Percentiles rank a stretch among this genome's conserved stretches.
phyloP scores from a whole-genome alignment of 2,329 filamentous ascomycete species.

The Setomelanomma holmii region DNA sequence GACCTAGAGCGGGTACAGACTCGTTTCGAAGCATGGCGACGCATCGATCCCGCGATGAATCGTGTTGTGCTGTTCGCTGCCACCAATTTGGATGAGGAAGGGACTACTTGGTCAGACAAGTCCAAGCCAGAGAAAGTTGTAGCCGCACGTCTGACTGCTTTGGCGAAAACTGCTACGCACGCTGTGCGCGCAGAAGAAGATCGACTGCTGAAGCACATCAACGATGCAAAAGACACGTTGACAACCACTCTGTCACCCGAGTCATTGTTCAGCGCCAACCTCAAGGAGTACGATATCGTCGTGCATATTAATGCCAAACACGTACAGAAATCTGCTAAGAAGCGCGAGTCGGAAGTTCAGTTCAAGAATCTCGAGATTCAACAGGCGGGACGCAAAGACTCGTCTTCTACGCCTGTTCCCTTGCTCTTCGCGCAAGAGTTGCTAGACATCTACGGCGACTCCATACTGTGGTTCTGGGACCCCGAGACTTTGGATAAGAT shows the following conservation, averaged over 20 bases:
- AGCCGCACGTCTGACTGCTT: constrained; percentile 79
- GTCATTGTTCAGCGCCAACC: constrained; percentile 74
- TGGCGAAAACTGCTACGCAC: constrained; percentile 74
- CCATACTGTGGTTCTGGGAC: constrained; percentile 82
- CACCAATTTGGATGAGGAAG: constrained; percentile 77
- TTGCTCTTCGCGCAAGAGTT: constrained; percentile 72
- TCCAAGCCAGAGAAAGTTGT: constrained; percentile 77
- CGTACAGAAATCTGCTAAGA: constrained; percentile 41
- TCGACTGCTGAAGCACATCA: constrained; percentile 50
- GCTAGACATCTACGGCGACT: constrained; percentile 68
- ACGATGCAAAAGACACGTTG: constrained; percentile 5
- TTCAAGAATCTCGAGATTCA: constrained; percentile 83
- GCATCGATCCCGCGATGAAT: constrained; percentile 88
- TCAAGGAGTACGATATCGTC: constrained; percentile 85
- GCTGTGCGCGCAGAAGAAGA: constrained; percentile 60
- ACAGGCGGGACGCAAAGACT: constrained; percentile 32
- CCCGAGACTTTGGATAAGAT: constrained; percentile 63
- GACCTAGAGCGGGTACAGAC: constrained; percentile 70
- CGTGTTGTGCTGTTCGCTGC: constrained; percentile 81
- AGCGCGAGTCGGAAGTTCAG: constrained; percentile 51
- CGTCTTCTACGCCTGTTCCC: constrained; percentile 65
- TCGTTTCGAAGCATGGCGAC: constrained; percentile 83
- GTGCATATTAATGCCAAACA: constrained; percentile 70
- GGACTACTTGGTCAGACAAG: constrained; percentile 79
- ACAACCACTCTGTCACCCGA: constrained; percentile 50